Evolutionary conservation across 129 eudicot genomes (phyloP).

Genomic region (Ambrosia artemisiifolia): DNA sequence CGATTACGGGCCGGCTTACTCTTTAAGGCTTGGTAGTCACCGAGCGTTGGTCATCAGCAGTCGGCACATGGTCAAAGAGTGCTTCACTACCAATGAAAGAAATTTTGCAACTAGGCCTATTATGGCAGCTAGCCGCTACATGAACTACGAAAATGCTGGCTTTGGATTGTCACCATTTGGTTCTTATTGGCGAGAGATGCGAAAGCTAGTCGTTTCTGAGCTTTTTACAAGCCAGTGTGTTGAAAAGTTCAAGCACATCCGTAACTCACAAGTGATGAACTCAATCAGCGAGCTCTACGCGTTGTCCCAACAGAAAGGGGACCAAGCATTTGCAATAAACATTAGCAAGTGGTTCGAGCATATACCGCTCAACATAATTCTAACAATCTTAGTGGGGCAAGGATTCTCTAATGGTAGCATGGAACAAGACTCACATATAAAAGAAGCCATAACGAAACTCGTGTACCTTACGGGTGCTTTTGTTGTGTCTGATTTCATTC

Average conservation of each 20-base stretch:
- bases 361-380: conserved; percentile 32
- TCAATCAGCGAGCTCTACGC: conserved; percentile 16
- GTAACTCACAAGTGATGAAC: conserved; percentile 25
- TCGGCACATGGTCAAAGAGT: conserved; percentile 39
- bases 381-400: conserved; percentile 39
- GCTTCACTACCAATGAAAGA: conserved; percentile 47
- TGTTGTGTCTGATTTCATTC: conserved; percentile 46
- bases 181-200: conserved; percentile 44
- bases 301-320: neutral
- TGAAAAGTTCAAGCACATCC: conserved; percentile 30
- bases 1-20: conserved; percentile 42
- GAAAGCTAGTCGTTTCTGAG: conserved; percentile 39
- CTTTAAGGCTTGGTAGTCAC: conserved; percentile 39
- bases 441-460: conserved; percentile 30
- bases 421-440: neutral
- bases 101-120: conserved; percentile 39
- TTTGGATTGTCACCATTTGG: conserved; percentile 47
- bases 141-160: conserved; percentile 32
- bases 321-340: neutral
- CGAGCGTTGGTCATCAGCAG: conserved; percentile 46
- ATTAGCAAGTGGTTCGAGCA: conserved; percentile 36
- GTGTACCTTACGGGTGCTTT: conserved; percentile 47
- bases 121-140: conserved; percentile 29
- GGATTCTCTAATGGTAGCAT: conserved; percentile 14
- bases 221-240: conserved; percentile 36